These are phyloP conservation scores for Ophiostoma tasmaniense DNA, from an alignment of 2,329 filamentous ascomycete genomes.

Conservation along the genomic window DNA sequence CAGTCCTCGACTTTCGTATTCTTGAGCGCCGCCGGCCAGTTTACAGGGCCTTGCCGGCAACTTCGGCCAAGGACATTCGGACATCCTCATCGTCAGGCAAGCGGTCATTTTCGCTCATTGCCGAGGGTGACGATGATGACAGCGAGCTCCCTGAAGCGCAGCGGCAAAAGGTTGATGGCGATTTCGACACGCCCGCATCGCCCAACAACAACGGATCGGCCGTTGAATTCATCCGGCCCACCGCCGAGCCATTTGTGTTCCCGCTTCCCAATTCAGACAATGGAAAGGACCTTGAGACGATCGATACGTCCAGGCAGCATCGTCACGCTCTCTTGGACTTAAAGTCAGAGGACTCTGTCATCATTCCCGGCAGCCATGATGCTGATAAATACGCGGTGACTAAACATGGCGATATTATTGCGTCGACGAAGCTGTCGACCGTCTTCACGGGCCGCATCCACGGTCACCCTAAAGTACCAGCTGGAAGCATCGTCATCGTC, in stretches of 20 bases:
- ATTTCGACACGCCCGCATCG: constrained; percentile 23
- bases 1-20: constrained; percentile 50
- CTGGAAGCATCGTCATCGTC: constrained; percentile 48
- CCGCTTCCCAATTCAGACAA: constrained; percentile 33
- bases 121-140: constrained; percentile 33
- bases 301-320: constrained; percentile 18
- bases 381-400: constrained; percentile 47
- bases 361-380: constrained; percentile 42
- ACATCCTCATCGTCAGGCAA: constrained; percentile 40
- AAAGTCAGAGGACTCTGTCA: constrained; percentile 40
- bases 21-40: constrained; percentile 37
- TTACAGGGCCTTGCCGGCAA: constrained; percentile 26
- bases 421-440: constrained; percentile 44
- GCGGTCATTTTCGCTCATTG: constrained; percentile 34
- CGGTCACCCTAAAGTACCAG: constrained; percentile 40
- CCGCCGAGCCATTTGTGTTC: constrained; percentile 43
- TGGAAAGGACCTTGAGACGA: too few relatives aligned
- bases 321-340: constrained; percentile 45
- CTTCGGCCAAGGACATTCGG: constrained; percentile 18
- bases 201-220: constrained; percentile 37
- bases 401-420: constrained; percentile 45
- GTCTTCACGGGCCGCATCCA: constrained; percentile 41
- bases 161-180: constrained; percentile 27
- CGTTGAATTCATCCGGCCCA: constrained; percentile 46
- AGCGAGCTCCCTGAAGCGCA: constrained; percentile 28